Conservation (phyloP, 2,329 filamentous ascomycete species). For the Talaromyces sp. region DNA sequence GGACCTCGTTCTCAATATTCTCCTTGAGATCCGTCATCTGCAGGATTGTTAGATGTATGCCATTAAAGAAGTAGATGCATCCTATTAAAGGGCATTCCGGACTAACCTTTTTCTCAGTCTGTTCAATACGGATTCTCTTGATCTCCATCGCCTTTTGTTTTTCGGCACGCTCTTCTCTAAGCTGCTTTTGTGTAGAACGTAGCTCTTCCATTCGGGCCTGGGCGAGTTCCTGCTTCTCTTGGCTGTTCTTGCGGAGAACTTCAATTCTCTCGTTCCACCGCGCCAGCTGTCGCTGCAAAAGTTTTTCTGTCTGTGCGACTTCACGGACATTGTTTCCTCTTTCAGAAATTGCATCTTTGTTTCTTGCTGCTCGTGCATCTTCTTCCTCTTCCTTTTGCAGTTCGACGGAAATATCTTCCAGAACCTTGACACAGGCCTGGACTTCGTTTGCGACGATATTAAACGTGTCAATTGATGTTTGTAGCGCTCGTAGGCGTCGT, state of each 20-base stretch:
- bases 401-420: conserved; percentile 83
- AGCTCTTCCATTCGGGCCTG: conserved; percentile 89
- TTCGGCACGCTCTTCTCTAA: conserved; percentile 79
- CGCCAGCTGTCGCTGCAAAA: conserved; percentile 76
- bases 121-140: conserved; percentile 87
- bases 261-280: conserved; percentile 87
- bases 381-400: conserved; percentile 89
- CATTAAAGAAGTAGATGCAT: neutral
- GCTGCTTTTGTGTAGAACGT: conserved; percentile 68
- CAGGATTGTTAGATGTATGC: neutral
- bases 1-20: conserved; percentile 92
- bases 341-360: conserved; percentile 82
- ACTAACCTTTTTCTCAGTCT: conserved; percentile 94
- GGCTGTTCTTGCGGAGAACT: conserved; percentile 72
- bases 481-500: conserved; percentile 77
- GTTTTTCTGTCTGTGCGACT: conserved; percentile 79
- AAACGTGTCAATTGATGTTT: conserved; percentile 90
- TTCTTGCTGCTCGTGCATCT: conserved; percentile 69
- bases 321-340: conserved; percentile 85
- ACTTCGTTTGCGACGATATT: conserved; percentile 79
- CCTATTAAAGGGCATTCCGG: neutral
- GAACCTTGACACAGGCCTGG: conserved; percentile 77
- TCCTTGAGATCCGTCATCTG: conserved; percentile 98
- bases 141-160: conserved; percentile 91
- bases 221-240: conserved; percentile 74